Conservation (phyloP, 1,284 basidiomycete species). For the Anthracocystis walkeri region DNA sequence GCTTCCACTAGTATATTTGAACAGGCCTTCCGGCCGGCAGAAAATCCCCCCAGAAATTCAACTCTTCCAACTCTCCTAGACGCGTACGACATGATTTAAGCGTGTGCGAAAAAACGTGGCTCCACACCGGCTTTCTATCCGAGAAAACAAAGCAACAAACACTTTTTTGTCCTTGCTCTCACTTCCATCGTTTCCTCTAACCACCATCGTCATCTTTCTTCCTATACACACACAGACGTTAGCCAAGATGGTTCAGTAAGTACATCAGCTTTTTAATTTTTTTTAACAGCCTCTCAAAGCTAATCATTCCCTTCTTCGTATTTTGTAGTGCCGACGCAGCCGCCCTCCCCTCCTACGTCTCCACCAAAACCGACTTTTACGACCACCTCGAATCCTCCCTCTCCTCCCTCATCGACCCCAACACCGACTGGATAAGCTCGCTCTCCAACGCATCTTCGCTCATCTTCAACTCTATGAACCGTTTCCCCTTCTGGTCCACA, state of each 20-base stretch:
- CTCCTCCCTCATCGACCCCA: conserved; percentile 58
- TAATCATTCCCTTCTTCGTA: neutral
- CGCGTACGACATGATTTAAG: too few species aligned
- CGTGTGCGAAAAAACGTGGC: too few species aligned
- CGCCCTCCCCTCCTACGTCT: conserved; percentile 76
- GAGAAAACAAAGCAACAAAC: neutral
- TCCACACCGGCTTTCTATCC: conserved; percentile 9
- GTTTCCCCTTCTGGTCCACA: conserved; percentile 50
- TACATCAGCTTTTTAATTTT: neutral
- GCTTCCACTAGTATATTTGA: too few species aligned
- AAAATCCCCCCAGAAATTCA: too few species aligned
- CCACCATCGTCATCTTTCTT: neutral
- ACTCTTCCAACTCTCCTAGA: too few species aligned
- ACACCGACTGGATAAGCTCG: conserved; percentile 64
- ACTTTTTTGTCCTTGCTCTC: neutral
- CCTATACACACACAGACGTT: neutral
- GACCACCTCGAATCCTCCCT: conserved; percentile 66
- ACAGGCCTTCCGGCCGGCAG: too few species aligned
- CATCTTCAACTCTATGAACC: conserved; percentile 64
- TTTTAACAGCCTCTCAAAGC: neutral
- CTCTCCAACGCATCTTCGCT: conserved; percentile 65
- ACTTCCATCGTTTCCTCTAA: neutral
- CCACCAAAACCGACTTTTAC: conserved; percentile 68
- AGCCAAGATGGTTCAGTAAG: conserved; percentile 30
- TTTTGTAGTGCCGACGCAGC: conserved; percentile 73